A percentile compares a stretch with the other conserved stretches of the same genome.
phyloP scores from a whole-genome alignment of 441 rosid genomes.

The Dalechampia spathulata region DNA sequence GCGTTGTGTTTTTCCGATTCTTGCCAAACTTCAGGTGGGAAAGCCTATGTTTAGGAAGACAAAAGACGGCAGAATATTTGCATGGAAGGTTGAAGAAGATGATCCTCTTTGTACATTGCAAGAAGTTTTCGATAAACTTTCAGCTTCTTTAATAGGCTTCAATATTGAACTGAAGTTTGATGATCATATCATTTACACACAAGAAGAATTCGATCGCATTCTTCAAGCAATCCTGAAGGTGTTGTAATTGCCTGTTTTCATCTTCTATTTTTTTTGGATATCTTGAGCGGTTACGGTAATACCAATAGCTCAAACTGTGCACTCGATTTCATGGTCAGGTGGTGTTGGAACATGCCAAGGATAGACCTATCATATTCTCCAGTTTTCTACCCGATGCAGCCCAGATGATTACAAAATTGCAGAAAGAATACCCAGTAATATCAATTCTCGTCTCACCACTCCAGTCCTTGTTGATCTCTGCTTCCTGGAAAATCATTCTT shows the following conservation, averaged over 20 bases:
- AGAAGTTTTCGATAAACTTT: conserved; percentile 61
- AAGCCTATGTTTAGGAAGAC: conserved; percentile 58
- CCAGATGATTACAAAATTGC: conserved; percentile 56
- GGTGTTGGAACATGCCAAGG: conserved; percentile 41
- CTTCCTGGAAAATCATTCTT: neutral
- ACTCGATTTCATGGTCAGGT: conserved; percentile 29
- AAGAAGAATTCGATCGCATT: conserved; percentile 40
- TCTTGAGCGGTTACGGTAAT: neutral
- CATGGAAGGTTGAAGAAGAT: conserved; percentile 68
- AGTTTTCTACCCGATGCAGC: conserved; percentile 91
- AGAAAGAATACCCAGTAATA: conserved; percentile 59
- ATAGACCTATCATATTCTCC: conserved; percentile 67
- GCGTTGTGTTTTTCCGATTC: neutral
- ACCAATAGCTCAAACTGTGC: neutral
- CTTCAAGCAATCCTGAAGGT: conserved; percentile 59
- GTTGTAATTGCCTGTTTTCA: neutral
- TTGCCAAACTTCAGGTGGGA: conserved; percentile 19
- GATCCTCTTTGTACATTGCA: conserved; percentile 62
- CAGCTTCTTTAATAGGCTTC: conserved; percentile 54
- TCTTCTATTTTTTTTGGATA: neutral
- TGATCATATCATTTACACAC: conserved; percentile 48
- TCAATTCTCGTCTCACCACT: neutral
- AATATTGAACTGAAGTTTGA: conserved; percentile 85
- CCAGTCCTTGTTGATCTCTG: neutral
- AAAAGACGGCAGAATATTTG: conserved; percentile 50